Evolutionary conservation across 306 rosid species (phyloP).

Genomic region (Prunus mongolica): DNA sequence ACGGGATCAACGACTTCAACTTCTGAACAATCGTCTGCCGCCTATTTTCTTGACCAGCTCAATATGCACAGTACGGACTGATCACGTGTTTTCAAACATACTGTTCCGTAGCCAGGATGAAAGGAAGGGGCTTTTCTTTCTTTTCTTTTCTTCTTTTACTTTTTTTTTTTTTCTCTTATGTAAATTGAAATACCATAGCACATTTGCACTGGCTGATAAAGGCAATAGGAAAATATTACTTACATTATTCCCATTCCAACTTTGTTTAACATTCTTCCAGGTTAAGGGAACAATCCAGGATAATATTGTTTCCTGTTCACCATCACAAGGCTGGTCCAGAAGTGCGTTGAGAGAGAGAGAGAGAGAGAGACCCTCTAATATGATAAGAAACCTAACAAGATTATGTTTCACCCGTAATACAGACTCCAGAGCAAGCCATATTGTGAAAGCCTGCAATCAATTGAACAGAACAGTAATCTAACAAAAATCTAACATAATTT

Average conservation of each 20-base stretch:
- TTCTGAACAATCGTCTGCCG: slow-evolving; percentile 15
- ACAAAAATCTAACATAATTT: not conserved
- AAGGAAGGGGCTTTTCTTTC: not conserved
- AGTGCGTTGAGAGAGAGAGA: not conserved
- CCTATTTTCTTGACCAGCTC: slow-evolving; percentile 36
- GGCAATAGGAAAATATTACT: not conserved
- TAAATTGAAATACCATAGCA: not conserved
- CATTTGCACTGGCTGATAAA: not conserved
- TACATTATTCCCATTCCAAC: not conserved
- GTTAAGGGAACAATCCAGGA: not conserved
- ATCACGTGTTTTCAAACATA: not conserved
- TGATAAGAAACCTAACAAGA: not conserved
- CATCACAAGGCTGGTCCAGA: not conserved
- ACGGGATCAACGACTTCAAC: slow-evolving; percentile 20
- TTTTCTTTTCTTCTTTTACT: not conserved
- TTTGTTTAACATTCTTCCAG: not conserved
- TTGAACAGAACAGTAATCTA: not conserved
- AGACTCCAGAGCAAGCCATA: not conserved
- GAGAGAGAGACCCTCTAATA: not conserved
- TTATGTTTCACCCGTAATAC: not conserved
- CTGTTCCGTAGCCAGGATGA: not conserved
- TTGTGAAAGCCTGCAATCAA: not conserved
- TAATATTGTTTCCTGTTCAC: not conserved
- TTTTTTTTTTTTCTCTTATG: not conserved
- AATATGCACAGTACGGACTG: not conserved